Evolutionary conservation across 306 rosid genomes (phyloP), one percentile per base, ranked within the genome.

Genomic region (Cucurbita maxima): DNA sequence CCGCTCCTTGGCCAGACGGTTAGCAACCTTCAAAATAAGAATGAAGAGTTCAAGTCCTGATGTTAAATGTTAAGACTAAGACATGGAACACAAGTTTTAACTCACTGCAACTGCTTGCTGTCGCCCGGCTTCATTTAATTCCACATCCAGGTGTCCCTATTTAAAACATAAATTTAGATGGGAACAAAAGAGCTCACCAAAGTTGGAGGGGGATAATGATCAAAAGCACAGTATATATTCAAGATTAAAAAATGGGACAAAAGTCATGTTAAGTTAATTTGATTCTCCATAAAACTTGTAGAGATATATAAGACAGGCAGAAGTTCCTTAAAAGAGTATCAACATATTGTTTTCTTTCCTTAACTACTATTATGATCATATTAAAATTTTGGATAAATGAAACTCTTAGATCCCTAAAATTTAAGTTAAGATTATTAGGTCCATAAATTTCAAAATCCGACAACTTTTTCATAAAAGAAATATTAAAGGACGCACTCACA

Each of bases 91-190:
- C 43, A 50, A 22, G 9, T 38, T 30, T 55, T 34, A 83, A 86
- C 92, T 85, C 86, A 94, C 97, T 71, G 81, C 87, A 71, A 72
- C 87, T 53, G 99, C 97, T 83, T 94, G 97, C 80, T 76, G 82
- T 79, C 99, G 89, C 70, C 99, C 97, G 68, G 79, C 87, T 84
- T 91, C 99, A 84, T 91, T 94, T 71, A 91, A 76, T 69, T 87
- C 95, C 69, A 94, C 88, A 75, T 94, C 97, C 82, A 91, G 76
- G 44, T 94, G 96, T 36, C 97, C 99, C 96, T 94, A 77, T 81
- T 77, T 25, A 80, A 76, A 51, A 78, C 18, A 59, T 51, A 75
- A 14, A 44, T 72, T 73, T 61, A 78, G 71, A 75, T n/a, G 52
- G 47, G 74, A 73, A 15, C 18, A 73, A 51, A 74, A 79, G 51